phyloP scores from a whole-genome alignment of 2,329 filamentous ascomycete species.

The Chalara sp. region DNA sequence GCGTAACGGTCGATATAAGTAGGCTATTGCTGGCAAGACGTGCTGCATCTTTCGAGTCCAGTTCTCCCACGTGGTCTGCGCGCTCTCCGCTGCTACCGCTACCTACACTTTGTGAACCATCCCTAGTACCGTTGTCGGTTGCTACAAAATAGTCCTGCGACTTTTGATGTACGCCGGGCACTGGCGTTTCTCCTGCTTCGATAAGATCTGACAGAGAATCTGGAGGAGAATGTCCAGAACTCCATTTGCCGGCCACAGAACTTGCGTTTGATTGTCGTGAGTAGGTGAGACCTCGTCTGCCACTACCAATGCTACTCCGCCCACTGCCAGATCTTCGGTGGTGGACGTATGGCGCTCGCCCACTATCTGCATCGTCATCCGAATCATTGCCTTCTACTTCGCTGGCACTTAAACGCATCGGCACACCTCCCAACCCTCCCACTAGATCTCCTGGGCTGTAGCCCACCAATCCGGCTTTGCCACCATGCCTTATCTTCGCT shows the following conservation, averaged over 20 bases:
- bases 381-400: constrained; percentile 88
- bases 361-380: constrained; percentile 59
- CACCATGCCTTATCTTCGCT: constrained; percentile 84
- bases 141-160: constrained; percentile 19
- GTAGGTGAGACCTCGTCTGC: constrained; percentile 32
- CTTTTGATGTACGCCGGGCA: constrained; percentile 10
- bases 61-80: constrained; percentile 53
- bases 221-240: constrained; percentile 37
- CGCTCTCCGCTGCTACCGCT: constrained; percentile 38
- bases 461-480: constrained; percentile 67
- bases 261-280: constrained; percentile 31
- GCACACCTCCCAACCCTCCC: constrained; percentile 69
- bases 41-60: constrained; percentile 34
- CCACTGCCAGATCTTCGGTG: constrained; percentile 70
- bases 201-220: constrained; percentile 19
- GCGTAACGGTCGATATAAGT: constrained; percentile 49
- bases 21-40: constrained; percentile 53
- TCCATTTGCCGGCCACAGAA: constrained; percentile 31
- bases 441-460: constrained; percentile 69
- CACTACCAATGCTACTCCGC: constrained; percentile 49
- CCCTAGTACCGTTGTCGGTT: constrained; percentile 11
- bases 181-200: constrained; percentile 22
- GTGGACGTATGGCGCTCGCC: constrained; percentile 31
- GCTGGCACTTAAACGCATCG: constrained; percentile 86
- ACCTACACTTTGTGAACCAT: constrained; percentile 21